A percentile compares a stretch with the other conserved stretches of the same genome.
Evolutionary conservation across 768 basidiomycete species (phyloP).

Genomic region (Multifurca ochricompacta): DNA sequence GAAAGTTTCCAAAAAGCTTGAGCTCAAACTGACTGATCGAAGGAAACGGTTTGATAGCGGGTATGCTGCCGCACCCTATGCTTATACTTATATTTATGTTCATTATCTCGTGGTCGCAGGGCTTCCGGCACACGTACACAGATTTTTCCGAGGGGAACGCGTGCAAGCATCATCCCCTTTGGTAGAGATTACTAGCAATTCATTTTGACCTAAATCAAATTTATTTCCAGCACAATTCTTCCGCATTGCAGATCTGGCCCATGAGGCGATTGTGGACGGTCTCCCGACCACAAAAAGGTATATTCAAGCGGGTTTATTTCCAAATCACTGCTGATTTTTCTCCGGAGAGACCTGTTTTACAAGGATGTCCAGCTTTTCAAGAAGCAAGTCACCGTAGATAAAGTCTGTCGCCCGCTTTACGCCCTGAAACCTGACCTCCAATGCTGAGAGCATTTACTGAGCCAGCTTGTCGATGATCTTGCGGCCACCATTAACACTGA

Average conservation of each 20-base stretch:
- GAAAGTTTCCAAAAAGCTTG: constrained; percentile 24
- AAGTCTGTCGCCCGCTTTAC: constrained; percentile 35
- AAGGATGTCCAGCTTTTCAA: constrained; percentile 74
- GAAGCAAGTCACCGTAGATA: constrained; percentile 71
- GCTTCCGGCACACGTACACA: constrained; percentile 25
- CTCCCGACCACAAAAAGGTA: constrained; percentile 33
- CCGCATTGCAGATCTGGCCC: constrained; percentile 56
- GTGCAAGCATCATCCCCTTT: constrained; percentile 34
- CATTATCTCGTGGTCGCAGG: constrained; percentile 13
- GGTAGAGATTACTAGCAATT: constrained; percentile 27
- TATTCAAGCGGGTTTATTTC: not conserved
- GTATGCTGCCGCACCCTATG: constrained; percentile 23
- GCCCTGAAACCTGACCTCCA: not conserved
- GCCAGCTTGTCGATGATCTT: constrained; percentile 80
- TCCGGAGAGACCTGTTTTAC: constrained; percentile 76
- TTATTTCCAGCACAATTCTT: constrained; percentile 60
- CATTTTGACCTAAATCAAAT: not conserved
- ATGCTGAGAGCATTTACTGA: not conserved
- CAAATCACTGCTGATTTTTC: not conserved
- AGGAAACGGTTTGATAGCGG: constrained; percentile 27
- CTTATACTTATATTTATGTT: not conserved
- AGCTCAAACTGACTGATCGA: constrained; percentile 32
- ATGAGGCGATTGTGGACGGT: constrained; percentile 51
- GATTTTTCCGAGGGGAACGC: constrained; percentile 31
- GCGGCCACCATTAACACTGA: constrained; percentile 73